These are phyloP conservation scores for Hypoxylon sp. DNA, from an alignment of 2,329 filamentous ascomycete species.

Conservation along the genomic window DNA sequence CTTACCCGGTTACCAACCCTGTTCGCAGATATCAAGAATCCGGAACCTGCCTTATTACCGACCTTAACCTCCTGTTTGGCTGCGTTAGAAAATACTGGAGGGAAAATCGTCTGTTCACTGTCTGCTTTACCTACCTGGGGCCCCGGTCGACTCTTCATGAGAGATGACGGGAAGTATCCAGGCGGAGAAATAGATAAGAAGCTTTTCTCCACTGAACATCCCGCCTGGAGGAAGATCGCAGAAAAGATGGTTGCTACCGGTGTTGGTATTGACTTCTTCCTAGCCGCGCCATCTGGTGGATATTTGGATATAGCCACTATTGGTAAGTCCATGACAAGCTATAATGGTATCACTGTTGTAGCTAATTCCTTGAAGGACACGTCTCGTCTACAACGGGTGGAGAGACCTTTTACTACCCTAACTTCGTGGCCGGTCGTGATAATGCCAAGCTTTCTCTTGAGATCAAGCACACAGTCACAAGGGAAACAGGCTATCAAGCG, in stretches of 20 bases:
- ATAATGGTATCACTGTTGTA: not conserved
- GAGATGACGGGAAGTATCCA: conserved; percentile 88
- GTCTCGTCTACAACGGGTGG: conserved; percentile 91
- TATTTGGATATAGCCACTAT: conserved; percentile 96
- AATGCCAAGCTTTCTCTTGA: conserved; percentile 86
- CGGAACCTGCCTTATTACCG: conserved; percentile 88
- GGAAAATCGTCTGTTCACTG: conserved; percentile 90
- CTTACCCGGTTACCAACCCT: conserved; percentile 85
- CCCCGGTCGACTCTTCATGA: conserved; percentile 84
- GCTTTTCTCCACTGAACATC: conserved; percentile 89
- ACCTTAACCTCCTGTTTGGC: conserved; percentile 85
- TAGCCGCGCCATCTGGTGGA: conserved; percentile 88
- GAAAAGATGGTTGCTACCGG: conserved; percentile 90
- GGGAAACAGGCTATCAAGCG: conserved; percentile 94
- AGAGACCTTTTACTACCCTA: conserved; percentile 96
- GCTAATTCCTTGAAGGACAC: conserved; percentile 69
- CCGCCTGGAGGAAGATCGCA: conserved; percentile 86
- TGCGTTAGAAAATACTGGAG: conserved; percentile 88
- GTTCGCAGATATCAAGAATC: conserved; percentile 89
- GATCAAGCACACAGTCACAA: conserved; percentile 85
- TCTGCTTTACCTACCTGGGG: conserved; percentile 93
- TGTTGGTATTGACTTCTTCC: conserved; percentile 92
- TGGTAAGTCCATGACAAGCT: conserved; percentile 63
- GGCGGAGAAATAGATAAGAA: conserved; percentile 93
- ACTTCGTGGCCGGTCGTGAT: conserved; percentile 91